Percentiles rank a stretch among this genome's conserved stretches.
These are phyloP conservation scores for Groenewaldozyma auringiensis DNA, from an alignment of 1,139 yeast genomes.

Conservation along the genomic window DNA sequence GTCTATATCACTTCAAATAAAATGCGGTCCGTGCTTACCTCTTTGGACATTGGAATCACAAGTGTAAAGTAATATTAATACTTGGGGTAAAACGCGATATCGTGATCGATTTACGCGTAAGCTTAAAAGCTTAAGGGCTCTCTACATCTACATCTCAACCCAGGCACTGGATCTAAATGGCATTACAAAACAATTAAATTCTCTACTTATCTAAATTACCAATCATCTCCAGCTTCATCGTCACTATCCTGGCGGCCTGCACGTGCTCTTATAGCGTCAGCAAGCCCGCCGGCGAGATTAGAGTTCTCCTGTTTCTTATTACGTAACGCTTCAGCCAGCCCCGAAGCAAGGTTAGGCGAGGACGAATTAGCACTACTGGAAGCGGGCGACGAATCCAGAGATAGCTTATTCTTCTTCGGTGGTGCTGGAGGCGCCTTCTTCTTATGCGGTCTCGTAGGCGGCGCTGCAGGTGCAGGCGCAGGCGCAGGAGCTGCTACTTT, in stretches of 20 bases:
- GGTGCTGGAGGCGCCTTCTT: slow-evolving; percentile 28
- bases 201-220: too few species aligned
- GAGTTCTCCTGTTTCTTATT: slow-evolving; percentile 58
- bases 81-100: not conserved
- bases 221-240: slow-evolving; percentile 50
- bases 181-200: too few species aligned
- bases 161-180: too few species aligned
- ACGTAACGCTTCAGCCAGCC: slow-evolving; percentile 67
- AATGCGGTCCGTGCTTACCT: slow-evolving; percentile 19
- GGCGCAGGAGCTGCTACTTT: slow-evolving; percentile 17
- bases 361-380: slow-evolving; percentile 22
- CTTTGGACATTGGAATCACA: slow-evolving; percentile 34
- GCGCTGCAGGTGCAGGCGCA: not conserved
- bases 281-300: slow-evolving; percentile 74
- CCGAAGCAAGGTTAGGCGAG: slow-evolving; percentile 43
- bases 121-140: too few species aligned
- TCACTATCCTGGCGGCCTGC: slow-evolving; percentile 79
- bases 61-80: too few species aligned
- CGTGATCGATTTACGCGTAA: not conserved
- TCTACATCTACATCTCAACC: too few species aligned
- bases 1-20: slow-evolving; percentile 4
- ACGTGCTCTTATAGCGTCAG: slow-evolving; percentile 80
- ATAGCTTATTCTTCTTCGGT: slow-evolving; percentile 22
- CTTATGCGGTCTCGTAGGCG: slow-evolving; percentile 7
- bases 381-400: slow-evolving; percentile 21